Conservation (phyloP, 2,329 filamentous ascomycete genomes). For the Emergomyces orientalis region DNA sequence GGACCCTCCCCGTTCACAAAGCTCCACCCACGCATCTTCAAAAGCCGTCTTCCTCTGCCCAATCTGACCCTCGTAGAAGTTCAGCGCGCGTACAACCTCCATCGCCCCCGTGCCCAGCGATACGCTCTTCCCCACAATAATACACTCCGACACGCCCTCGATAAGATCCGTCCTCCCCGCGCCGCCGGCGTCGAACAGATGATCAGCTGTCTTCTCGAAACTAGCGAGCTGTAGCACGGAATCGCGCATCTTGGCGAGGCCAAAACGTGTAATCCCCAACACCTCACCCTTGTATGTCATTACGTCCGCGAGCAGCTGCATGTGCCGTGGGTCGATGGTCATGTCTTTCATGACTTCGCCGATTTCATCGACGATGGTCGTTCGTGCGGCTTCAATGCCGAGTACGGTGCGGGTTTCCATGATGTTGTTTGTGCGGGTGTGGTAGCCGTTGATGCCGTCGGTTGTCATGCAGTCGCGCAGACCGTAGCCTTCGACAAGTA, state of each 20-base stretch:
- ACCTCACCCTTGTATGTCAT: conserved; percentile 99
- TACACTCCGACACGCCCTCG: conserved; percentile 89
- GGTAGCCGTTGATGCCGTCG: conserved; percentile 72
- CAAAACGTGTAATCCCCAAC: conserved; percentile 91
- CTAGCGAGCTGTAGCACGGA: conserved; percentile 86
- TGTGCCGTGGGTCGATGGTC: conserved; percentile 94
- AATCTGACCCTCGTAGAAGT: conserved; percentile 53
- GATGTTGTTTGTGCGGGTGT: conserved; percentile 71
- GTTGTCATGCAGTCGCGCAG: conserved; percentile 85
- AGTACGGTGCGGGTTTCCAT: conserved; percentile 82
- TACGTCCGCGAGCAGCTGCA: conserved; percentile 92
- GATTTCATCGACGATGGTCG: conserved; percentile 85
- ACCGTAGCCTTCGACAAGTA: conserved; percentile 89
- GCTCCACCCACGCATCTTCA: conserved; percentile 49
- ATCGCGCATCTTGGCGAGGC: conserved; percentile 92
- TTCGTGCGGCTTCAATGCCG: conserved; percentile 87
- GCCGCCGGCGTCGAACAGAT: conserved; percentile 88
- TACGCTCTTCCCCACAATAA: conserved; percentile 97
- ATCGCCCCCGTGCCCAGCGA: conserved; percentile 83
- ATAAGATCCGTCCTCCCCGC: conserved; percentile 87
- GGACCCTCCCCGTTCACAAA: conserved; percentile 18
- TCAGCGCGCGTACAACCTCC: conserved; percentile 71
- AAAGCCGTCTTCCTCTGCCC: conserved; percentile 53
- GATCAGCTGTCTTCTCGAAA: conserved; percentile 97
- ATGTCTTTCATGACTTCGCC: conserved; percentile 82